phyloP scores from a whole-genome alignment of 202 grass and related monocot genomes.

The Elaeis oleifera region DNA sequence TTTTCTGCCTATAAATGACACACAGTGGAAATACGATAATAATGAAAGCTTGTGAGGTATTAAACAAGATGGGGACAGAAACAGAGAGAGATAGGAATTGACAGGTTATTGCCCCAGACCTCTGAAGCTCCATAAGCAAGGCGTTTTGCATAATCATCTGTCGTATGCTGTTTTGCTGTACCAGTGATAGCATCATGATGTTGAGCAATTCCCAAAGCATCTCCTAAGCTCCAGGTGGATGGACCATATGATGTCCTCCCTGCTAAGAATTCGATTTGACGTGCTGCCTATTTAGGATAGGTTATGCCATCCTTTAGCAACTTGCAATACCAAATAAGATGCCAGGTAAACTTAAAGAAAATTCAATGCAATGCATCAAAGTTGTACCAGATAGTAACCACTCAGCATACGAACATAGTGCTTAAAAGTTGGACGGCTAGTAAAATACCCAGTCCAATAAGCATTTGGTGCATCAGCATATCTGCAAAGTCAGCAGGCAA shows the following conservation, averaged over 20 bases:
- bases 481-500: constrained; percentile 32
- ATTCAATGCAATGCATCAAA: no score
- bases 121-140: constrained; percentile 57
- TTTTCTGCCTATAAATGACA: constrained; percentile 43
- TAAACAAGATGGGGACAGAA: no score
- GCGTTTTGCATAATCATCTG: constrained; percentile 81
- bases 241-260: constrained; percentile 28
- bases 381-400: constrained; percentile 78
- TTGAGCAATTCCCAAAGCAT: constrained; percentile 72
- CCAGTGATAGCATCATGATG: constrained; percentile 91
- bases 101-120: constrained; percentile 16
- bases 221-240: constrained; percentile 68
- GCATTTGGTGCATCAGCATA: constrained; percentile 86
- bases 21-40: no score
- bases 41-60: no score
- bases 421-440: constrained; percentile 79
- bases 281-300: constrained; percentile 56
- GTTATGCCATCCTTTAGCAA: not conserved
- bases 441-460: constrained; percentile 96
- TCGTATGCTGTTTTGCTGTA: constrained; percentile 80
- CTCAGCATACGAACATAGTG: constrained; percentile 60
- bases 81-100: no score
- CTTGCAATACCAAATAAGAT: no score
- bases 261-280: constrained; percentile 68
- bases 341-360: no score